Evolutionary conservation across 2,329 filamentous ascomycete genomes (phyloP), one percentile per base, ranked within the genome.

Genomic region (Triangularia setosa): DNA sequence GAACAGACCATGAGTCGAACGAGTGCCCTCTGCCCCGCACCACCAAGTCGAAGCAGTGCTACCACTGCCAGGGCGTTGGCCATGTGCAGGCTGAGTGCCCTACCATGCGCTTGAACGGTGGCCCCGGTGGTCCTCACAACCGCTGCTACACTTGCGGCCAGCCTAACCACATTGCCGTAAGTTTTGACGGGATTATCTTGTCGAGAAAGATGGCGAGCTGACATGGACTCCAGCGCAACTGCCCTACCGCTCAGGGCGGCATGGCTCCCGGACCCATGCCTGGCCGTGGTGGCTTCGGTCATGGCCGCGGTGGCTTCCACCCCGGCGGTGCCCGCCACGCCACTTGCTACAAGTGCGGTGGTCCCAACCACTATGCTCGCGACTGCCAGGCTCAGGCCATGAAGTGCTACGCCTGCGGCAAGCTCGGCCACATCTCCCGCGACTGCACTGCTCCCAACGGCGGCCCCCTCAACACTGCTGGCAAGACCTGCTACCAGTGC

Each of bases 81-180:
- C 95, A 99, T 78, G 95, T 99, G 74, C 95, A 99, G 84, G 95
- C 95, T 72, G 95, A 99, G 79, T 99, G 95, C 86, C 95, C 95
- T 74, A 98, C 95, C 68, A 87, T 99, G 69, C 92, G 95, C 72
- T 80, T 99, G 78, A 96, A 88, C 79, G 93, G 90, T 70, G 90
- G 89, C 72, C 87, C 89, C 68, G 89, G 89, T 66, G 89, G 90
- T 76, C 40, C 40, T 48, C 40, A 48, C 40, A 92, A 92, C 69
- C 92, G 93, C 72, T 99, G 95, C 88, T 99, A 99, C 81, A 95
- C 92, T 81, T 99, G 95, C 79, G 93, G 92, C 72, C 90, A 96
- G 78, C 87, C 90, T 67, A 95, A 95, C 65, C 95, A 99, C 79
- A 84, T 98, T 80, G 93, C 93, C 75, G 90, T 92, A 85, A 73